These are phyloP conservation scores for Beta lomatogona DNA, from an alignment of 179 eudicot species.

Conservation along the genomic window DNA sequence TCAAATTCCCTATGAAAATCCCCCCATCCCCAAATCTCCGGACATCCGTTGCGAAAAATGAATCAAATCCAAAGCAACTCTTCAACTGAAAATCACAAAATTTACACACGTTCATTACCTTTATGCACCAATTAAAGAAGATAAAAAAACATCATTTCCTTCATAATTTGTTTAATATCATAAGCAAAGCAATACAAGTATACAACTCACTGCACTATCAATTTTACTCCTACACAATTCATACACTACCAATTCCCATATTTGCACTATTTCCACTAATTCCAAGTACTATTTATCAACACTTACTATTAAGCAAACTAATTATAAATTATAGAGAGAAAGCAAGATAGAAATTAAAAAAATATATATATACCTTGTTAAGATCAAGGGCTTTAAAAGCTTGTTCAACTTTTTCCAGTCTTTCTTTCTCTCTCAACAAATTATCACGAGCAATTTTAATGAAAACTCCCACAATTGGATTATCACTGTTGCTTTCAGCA, in stretches of 20 bases:
- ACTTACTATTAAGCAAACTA: background rate
- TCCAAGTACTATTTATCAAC: background rate
- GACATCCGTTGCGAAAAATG: slow-evolving; percentile 92
- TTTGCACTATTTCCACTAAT: no score
- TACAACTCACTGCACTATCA: background rate
- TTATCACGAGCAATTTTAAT: slow-evolving; percentile 56
- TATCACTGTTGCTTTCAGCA: slow-evolving; percentile 55
- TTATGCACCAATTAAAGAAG: background rate
- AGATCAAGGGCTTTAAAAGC: slow-evolving; percentile 95
- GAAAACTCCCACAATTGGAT: slow-evolving; percentile 59
- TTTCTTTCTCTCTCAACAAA: slow-evolving; percentile 68
- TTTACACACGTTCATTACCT: background rate
- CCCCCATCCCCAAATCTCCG: slow-evolving; percentile 98
- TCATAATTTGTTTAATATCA: background rate
- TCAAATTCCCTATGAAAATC: slow-evolving; percentile 85
- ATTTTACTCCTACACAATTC: background rate
- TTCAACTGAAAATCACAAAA: slow-evolving; percentile 57
- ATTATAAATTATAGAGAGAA: background rate
- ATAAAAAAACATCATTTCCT: background rate
- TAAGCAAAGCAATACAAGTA: background rate
- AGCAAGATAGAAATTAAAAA: background rate
- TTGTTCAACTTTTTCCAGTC: slow-evolving; percentile 69
- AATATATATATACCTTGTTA: slow-evolving; percentile 72
- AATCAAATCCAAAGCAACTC: slow-evolving; percentile 84
- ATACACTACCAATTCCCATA: background rate